Conservation (phyloP, 768 basidiomycete species). For the Imleria badia region DNA sequence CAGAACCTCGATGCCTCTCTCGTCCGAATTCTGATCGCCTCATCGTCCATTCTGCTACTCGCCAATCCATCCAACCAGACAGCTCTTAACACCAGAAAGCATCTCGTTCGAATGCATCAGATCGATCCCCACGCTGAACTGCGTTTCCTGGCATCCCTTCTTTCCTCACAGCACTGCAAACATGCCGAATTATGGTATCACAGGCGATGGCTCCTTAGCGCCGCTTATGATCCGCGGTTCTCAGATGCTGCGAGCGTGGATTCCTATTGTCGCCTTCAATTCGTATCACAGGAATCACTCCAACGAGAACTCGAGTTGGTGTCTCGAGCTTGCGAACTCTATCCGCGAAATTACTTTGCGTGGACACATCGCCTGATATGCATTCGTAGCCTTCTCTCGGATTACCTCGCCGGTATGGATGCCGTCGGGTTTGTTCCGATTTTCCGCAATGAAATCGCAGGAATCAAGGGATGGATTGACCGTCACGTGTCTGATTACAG, state of each 20-base stretch:
- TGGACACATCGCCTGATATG: conserved; percentile 64
- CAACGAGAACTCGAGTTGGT: conserved; percentile 49
- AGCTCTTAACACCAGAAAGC: conserved; percentile 61
- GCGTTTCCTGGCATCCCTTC: conserved; percentile 43
- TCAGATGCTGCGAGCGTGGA: background rate
- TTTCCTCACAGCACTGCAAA: conserved; percentile 56
- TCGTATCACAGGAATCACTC: conserved; percentile 36
- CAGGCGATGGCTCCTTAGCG: conserved; percentile 59
- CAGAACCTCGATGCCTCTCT: background rate
- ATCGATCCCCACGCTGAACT: conserved; percentile 50
- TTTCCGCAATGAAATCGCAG: conserved; percentile 39
- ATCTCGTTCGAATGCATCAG: conserved; percentile 39
- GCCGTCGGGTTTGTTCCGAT: conserved; percentile 27
- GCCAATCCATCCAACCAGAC: conserved; percentile 71
- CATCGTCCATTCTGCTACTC: conserved; percentile 54
- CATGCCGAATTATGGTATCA: conserved; percentile 71
- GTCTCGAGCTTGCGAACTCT: conserved; percentile 52
- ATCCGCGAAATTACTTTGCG: conserved; percentile 74
- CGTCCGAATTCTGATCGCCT: conserved; percentile 25
- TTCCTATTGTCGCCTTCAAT: conserved; percentile 3
- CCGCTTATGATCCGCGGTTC: conserved; percentile 27
- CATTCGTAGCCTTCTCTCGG: conserved; percentile 33
- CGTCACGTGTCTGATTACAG: conserved; percentile 68
- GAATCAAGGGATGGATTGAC: conserved; percentile 53
- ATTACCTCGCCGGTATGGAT: conserved; percentile 18